These are phyloP conservation scores for Scheffersomyces quercinus DNA, from an alignment of 1,139 yeast species.

Conservation along the genomic window DNA sequence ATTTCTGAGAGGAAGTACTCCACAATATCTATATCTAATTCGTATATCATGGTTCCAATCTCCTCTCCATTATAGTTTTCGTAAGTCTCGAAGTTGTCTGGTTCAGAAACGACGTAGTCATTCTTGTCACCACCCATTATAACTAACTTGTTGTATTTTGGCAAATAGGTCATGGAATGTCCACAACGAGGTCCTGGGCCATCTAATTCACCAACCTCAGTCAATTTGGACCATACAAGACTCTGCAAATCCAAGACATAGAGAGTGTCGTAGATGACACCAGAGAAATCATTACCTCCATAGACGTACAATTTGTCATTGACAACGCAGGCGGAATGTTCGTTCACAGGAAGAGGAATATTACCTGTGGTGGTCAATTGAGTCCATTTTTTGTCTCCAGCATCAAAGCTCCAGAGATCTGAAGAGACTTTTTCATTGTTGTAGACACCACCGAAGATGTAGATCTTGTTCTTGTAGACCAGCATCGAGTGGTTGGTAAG, in stretches of 20 bases:
- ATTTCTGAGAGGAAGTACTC: conserved; percentile 29
- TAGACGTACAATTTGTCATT: conserved; percentile 80
- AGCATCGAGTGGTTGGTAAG: conserved; percentile 91
- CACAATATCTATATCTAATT: conserved; percentile 51
- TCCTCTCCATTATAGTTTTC: conserved; percentile 53
- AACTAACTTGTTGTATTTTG: conserved; percentile 66
- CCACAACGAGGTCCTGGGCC: conserved; percentile 90
- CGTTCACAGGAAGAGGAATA: conserved; percentile 85
- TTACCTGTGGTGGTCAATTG: conserved; percentile 53
- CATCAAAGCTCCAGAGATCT: conserved; percentile 84
- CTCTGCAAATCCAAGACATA: conserved; percentile 77
- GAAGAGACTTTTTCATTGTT: conserved; percentile 74
- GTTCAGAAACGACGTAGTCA: conserved; percentile 47
- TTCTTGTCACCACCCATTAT: conserved; percentile 93
- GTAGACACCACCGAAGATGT: conserved; percentile 89
- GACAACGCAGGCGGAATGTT: conserved; percentile 82
- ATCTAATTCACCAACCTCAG: conserved; percentile 33
- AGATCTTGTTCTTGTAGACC: conserved; percentile 74
- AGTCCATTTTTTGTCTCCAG: conserved; percentile 67
- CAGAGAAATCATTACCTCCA: conserved; percentile 87
- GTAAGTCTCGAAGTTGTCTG: conserved; percentile 44
- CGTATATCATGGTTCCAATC: conserved; percentile 60
- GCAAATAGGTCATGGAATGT: conserved; percentile 79
- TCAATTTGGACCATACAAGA: conserved; percentile 71
- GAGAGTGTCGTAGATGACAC: conserved; percentile 66